Evolutionary conservation across 2,329 filamentous ascomycete species (phyloP), one percentile per base, ranked within the genome.

Genomic region (Endothia cerciana): DNA sequence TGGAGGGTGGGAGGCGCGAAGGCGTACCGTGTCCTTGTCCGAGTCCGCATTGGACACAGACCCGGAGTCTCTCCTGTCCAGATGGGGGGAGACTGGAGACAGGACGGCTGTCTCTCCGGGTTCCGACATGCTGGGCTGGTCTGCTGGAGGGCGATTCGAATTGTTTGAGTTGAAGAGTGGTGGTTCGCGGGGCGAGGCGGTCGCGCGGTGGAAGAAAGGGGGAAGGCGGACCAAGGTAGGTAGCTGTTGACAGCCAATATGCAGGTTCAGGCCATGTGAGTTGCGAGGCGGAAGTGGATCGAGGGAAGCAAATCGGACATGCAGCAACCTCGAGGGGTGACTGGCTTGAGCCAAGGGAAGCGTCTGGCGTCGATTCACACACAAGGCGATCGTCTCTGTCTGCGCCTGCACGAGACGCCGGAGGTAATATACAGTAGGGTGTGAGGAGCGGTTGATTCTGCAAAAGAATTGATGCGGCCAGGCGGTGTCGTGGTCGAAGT

Each of bases 21-120:
- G 25, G n/a, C 60, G 36, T 77, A 80, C 78, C 68, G 73, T 77
- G 69, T 79, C 77, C 72, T 75, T 78, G 69, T 79, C 78, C 60
- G 77, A 79, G 68, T 71, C 63, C 72, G 72, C 62, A 75, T 78
- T 51, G 71, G 55, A 58, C 30, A 70, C 55, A 70, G 71, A 43
- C 67, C 71, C 65, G 55, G 36, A 25, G 55, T 67, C 63, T 43
- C 36, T 70, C 67, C 63, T 71, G 68, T 63, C 68, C 61, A 68
- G 67, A 64, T 64, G 70, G 65, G 63, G 70, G 63, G 63, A 63
- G 30, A 64, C 45, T 33, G 67, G 64, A 41, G 60, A 41, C 47
- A 22, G 47, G 56, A 65, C 51, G 17, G 69, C 68, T 69, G 72
- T 70, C 65, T 75, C 73, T 62, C 73, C 74, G 62, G 70, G 71